Conservation (phyloP, 2,329 filamentous ascomycete genomes). For the Blumeria graminis region DNA sequence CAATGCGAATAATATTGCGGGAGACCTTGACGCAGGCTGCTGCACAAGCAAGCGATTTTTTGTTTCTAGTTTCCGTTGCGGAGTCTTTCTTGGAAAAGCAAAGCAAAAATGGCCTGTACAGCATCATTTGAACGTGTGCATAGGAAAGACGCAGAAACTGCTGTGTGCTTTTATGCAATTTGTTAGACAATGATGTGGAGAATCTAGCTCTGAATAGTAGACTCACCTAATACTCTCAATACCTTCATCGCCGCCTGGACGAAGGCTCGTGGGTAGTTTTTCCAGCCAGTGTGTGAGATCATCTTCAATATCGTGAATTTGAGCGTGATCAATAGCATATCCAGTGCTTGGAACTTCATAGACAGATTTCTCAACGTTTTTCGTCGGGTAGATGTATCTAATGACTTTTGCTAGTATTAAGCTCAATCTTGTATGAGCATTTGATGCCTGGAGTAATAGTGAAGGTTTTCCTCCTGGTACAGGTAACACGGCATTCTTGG, state of each 20-base stretch:
- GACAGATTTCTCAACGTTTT: conserved; percentile 22
- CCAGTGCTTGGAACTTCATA: conserved; percentile 10
- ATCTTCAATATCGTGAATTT: conserved; percentile 38
- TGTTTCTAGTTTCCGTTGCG: conserved; percentile 33
- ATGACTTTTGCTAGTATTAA: conserved; percentile 38
- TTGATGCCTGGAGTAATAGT: conserved; percentile 34
- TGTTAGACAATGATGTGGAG: conserved; percentile 6
- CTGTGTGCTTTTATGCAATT: conserved; percentile 25
- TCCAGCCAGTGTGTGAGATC: conserved; percentile 40
- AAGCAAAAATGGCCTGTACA: conserved; percentile 65
- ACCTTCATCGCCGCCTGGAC: conserved; percentile 53
- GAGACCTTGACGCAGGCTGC: conserved; percentile 35
- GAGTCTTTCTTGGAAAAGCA: conserved; percentile 46
- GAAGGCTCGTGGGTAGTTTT: conserved; percentile 47
- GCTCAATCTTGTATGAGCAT: conserved; percentile 40
- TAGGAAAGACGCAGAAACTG: conserved; percentile 59
- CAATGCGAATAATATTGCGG: conserved; percentile 56
- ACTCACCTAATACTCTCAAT: conserved; percentile 52
- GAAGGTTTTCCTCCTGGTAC: conserved; percentile 27
- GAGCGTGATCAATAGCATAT: conserved; percentile 37
- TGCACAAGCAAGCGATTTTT: conserved; percentile 48
- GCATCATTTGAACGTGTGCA: conserved; percentile 58
- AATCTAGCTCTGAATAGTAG: not conserved
- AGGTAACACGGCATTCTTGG: conserved; percentile 27
- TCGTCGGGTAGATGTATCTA: conserved; percentile 34